Evolutionary conservation across 768 basidiomycete species (phyloP).

Genomic region (Candolleomyces eurysporus): DNA sequence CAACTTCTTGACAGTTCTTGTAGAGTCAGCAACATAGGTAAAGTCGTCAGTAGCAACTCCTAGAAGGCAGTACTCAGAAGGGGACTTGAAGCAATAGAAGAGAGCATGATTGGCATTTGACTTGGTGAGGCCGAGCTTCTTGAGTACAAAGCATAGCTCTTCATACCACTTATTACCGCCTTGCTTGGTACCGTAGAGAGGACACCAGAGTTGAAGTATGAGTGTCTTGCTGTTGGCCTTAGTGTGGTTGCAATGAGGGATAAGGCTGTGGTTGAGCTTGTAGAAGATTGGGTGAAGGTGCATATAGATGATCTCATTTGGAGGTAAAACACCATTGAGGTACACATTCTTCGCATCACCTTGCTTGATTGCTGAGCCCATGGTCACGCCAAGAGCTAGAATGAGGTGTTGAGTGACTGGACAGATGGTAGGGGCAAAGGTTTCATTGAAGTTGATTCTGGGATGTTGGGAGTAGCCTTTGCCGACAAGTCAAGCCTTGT

Average conservation of each 20-base stretch:
- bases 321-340: neutral
- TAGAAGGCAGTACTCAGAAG: slow-evolving; percentile 21
- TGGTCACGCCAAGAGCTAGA: too few species aligned
- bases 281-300: neutral
- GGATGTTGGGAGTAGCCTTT: too few species aligned
- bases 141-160: slow-evolving; percentile 11
- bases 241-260: neutral
- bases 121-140: slow-evolving; percentile 11
- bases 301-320: neutral
- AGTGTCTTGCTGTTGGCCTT: neutral
- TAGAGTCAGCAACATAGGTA: slow-evolving; percentile 4
- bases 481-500: too few species aligned
- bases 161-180: too few species aligned
- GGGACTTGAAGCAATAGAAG: slow-evolving; percentile 18
- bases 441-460: too few species aligned
- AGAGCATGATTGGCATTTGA: slow-evolving; percentile 5
- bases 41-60: slow-evolving; percentile 16
- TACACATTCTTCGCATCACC: neutral
- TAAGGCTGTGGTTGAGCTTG: neutral
- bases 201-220: too few species aligned
- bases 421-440: too few species aligned
- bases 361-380: too few species aligned
- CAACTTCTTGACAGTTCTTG: neutral
- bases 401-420: too few species aligned
- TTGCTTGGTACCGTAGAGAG: too few species aligned